Conservation (phyloP, 1,284 basidiomycete genomes). For the Ganoderma leucocontextum region DNA sequence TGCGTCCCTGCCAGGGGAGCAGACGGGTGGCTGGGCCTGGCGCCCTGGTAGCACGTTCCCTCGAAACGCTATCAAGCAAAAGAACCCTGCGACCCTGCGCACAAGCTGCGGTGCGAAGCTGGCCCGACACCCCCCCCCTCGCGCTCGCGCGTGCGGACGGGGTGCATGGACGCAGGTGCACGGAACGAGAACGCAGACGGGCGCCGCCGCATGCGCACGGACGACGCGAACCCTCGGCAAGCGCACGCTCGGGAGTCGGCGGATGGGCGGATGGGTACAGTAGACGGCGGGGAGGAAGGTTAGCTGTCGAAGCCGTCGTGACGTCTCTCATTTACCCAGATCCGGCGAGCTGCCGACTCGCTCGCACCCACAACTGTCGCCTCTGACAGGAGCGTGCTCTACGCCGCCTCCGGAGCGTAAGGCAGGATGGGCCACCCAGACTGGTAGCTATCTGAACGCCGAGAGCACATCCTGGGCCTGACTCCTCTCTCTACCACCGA, state of each 20-base stretch:
- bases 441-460: conserved; percentile 7
- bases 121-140: neutral
- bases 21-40: conserved; percentile 2
- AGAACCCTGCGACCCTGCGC: conserved; percentile 5
- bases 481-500: neutral
- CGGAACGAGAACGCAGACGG: neutral
- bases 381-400: conserved; percentile 1
- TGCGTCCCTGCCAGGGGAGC: conserved; percentile 7
- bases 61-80: conserved; percentile 3
- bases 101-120: conserved; percentile 1
- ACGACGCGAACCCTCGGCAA: neutral
- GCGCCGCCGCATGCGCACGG: neutral
- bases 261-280: neutral
- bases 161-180: conserved; percentile 1
- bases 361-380: conserved; percentile 25
- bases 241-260: conserved; percentile 1
- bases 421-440: conserved; percentile 1
- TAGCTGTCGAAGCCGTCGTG: conserved; percentile 5
- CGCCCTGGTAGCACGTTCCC: conserved; percentile 1
- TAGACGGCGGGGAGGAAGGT: neutral
- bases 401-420: conserved; percentile 3
- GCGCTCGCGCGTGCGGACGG: neutral
- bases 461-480: neutral
- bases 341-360: conserved; percentile 13
- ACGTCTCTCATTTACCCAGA: conserved; percentile 16